These are phyloP conservation scores for Echium plantagineum DNA, from an alignment of 257 asterid species.

Conservation along the genomic window DNA sequence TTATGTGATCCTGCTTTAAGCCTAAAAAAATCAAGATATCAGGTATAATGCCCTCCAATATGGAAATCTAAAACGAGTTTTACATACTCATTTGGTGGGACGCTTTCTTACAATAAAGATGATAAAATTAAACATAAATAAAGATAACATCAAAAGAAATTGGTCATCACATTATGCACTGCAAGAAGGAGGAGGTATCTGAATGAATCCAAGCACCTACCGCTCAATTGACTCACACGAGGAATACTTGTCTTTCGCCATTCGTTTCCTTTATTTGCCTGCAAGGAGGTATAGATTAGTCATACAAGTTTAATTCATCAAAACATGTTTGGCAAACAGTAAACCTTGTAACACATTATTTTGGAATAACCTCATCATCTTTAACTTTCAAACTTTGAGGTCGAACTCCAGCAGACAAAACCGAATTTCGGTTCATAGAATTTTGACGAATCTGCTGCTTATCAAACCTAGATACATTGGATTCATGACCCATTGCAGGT, in stretches of 20 bases:
- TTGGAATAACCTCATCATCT: slow-evolving; percentile 52
- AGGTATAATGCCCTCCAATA: not conserved
- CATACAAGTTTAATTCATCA: not conserved
- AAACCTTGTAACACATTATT: not conserved
- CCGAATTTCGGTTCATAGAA: slow-evolving; percentile 29
- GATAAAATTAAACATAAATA: too few species aligned
- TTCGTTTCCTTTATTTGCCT: slow-evolving; percentile 5
- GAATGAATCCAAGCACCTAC: slow-evolving; percentile 4
- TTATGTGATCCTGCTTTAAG: not conserved
- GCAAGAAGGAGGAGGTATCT: not conserved
- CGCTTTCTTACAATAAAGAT: too few species aligned
- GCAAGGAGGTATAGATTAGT: not conserved
- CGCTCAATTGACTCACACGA: slow-evolving; percentile 5
- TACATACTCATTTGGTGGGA: not conserved
- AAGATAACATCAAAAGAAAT: not conserved
- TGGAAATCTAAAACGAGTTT: not conserved
- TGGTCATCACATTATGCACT: not conserved
- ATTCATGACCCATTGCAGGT: slow-evolving; percentile 31
- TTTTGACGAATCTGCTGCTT: slow-evolving; percentile 42
- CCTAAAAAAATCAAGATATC: not conserved
- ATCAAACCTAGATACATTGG: slow-evolving; percentile 30
- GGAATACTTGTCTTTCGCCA: slow-evolving; percentile 7
- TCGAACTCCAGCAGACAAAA: slow-evolving; percentile 23
- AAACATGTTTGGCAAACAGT: not conserved
- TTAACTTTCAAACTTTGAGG: slow-evolving; percentile 34